Evolutionary conservation across 306 rosid species (phyloP), one percentile per base, ranked within the genome.

Genomic region (Cicer judaicum): DNA sequence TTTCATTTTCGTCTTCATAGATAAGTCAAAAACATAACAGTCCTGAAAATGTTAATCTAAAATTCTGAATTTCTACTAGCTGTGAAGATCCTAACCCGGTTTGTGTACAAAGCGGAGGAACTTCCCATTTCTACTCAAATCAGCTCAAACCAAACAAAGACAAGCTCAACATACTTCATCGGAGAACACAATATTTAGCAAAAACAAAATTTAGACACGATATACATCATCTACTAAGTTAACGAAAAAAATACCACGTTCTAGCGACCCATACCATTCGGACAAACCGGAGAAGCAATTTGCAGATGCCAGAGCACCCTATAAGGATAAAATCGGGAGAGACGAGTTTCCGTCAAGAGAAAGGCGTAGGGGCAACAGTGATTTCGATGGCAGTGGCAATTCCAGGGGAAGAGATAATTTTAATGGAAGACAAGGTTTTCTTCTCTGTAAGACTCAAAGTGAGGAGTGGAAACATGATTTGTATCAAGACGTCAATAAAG

Each of bases 401-500:
- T 79, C 83, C 78, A 81, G 82, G 63, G 89, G 85, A 85, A 80
- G 88, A 79, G 92, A 92, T 39, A 38, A 82, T 71, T 82, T 74
- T 18, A 48, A 55, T 50, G 95, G 89, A 73, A 84, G 84, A 68
- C 87, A 83, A 57, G 91, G 73, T 47, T 84, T 64, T 82, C 78
- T 21, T 47, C 53, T 84, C 10, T 38, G 67, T 42, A 85, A 85
- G 11, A 69, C 79, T 62, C 87, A 77, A 11, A 75, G 67, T 48
- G 92, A 91, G 78, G 88, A 91, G 81, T 93, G 97, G 97, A 82
- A 80, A 83, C 97, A 91, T 48, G 98, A 88, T 77, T 67, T 93
- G 81, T 93, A 80, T 83, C 86, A 84, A 39, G 93, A 90, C 69
- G 85, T 88, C 15, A 80, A 81, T 38, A 83, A 85, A 59, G 89